These are phyloP conservation scores for Pleurotus pulmonarius DNA, from an alignment of 768 basidiomycete genomes.

Conservation along the genomic window DNA sequence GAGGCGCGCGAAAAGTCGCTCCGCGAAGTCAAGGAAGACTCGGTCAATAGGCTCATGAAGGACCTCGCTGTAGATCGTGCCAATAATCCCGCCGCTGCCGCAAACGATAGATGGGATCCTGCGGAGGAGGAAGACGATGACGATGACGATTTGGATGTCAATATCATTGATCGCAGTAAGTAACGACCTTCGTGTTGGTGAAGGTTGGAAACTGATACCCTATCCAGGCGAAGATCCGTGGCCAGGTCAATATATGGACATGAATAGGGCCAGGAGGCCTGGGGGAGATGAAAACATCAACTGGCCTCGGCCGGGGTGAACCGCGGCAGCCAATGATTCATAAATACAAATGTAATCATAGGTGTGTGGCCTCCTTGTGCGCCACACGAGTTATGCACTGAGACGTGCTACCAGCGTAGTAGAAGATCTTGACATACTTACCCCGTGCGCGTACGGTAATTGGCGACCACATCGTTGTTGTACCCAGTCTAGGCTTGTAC, in stretches of 20 bases:
- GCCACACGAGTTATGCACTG: too few species aligned
- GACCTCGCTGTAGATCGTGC: constrained; percentile 76
- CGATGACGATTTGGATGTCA: constrained; percentile 34
- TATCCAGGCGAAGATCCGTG: constrained; percentile 60
- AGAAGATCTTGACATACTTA: too few species aligned
- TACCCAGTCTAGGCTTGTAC: constrained; percentile 60
- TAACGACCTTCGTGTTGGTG: constrained; percentile 11
- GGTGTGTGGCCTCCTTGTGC: too few species aligned
- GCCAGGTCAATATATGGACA: constrained; percentile 74
- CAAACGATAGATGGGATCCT: constrained; percentile 61
- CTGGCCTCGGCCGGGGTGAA: constrained; percentile 70
- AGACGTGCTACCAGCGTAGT: too few species aligned
- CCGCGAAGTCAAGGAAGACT: constrained; percentile 67
- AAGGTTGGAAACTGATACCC: constrained; percentile 10
- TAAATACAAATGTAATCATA: too few species aligned
- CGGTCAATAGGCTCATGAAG: constrained; percentile 70
- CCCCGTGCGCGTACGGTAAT: too few species aligned
- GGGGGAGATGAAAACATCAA: constrained; percentile 48
- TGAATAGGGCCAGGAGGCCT: constrained; percentile 55
- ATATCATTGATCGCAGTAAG: constrained; percentile 74
- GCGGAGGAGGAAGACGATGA: constrained; percentile 57
- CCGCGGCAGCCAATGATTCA: neutral
- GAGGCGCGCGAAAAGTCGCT: constrained; percentile 61
- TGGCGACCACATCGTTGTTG: constrained; percentile 38
- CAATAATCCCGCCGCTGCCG: constrained; percentile 53